These are phyloP conservation scores for Pichia membranifaciens DNA, from an alignment of 805 yeast species.

Conservation along the genomic window DNA sequence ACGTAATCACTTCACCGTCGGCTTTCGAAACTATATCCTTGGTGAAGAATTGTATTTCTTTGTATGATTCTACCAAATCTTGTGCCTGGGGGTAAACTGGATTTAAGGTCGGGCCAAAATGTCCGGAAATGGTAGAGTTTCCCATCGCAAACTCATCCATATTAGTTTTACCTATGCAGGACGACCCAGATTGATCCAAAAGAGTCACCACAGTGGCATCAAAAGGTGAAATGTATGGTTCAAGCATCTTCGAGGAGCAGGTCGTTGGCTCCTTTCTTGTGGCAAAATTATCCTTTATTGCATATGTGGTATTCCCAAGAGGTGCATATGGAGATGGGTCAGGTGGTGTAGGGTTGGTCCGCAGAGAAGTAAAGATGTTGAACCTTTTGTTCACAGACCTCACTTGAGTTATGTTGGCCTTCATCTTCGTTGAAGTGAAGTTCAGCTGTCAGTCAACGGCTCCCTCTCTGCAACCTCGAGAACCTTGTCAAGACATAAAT, in stretches of 20 bases:
- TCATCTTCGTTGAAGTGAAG: neutral
- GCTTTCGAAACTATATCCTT: conserved; percentile 6
- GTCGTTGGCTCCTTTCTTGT: conserved; percentile 63
- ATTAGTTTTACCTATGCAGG: conserved; percentile 73
- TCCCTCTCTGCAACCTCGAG: no score
- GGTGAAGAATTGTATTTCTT: conserved; percentile 24
- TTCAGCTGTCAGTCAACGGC: no score
- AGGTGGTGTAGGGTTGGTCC: conserved; percentile 12
- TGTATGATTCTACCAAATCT: conserved; percentile 20
- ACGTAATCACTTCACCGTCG: conserved; percentile 7
- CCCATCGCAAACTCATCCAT: conserved; percentile 99
- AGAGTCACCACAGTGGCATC: conserved; percentile 66
- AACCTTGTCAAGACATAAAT: no score
- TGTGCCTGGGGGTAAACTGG: conserved; percentile 32
- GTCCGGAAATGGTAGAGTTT: conserved; percentile 53
- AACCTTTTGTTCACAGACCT: conserved; percentile 18
- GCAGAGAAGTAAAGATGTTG: conserved; percentile 38
- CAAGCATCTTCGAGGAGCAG: conserved; percentile 65
- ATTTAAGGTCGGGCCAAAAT: conserved; percentile 54
- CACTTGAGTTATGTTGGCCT: conserved; percentile 5
- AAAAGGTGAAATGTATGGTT: conserved; percentile 64
- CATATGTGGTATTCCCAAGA: conserved; percentile 27
- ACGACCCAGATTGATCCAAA: conserved; percentile 47
- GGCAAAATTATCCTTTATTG: conserved; percentile 77
- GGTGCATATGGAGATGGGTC: conserved; percentile 8